These are phyloP conservation scores for Candida frijolesensis DNA, from an alignment of 1,139 yeast species.

Conservation along the genomic window DNA sequence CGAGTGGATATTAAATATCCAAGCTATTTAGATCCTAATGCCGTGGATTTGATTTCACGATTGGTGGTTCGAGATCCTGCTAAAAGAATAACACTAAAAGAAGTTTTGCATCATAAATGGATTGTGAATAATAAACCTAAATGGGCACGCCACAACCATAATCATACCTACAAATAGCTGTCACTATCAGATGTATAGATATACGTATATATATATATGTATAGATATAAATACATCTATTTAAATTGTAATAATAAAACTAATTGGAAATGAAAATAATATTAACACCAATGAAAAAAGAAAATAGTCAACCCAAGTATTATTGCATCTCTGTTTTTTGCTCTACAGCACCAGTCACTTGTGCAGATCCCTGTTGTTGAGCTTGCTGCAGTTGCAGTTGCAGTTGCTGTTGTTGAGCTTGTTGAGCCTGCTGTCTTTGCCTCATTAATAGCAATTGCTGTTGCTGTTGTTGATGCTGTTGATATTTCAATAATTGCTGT, in stretches of 20 bases:
- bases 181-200: background rate
- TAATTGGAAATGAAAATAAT: conserved; percentile 2
- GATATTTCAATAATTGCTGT: conserved; percentile 49
- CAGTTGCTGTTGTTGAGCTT: conserved; percentile 31
- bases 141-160: conserved; percentile 32
- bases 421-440: conserved; percentile 28
- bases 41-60: conserved; percentile 67
- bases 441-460: conserved; percentile 27
- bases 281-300: background rate
- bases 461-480: conserved; percentile 45
- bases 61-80: conserved; percentile 70
- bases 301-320: background rate
- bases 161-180: background rate
- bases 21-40: conserved; percentile 66
- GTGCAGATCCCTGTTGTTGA: background rate
- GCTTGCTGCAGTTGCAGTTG: conserved; percentile 4
- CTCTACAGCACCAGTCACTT: background rate
- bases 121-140: conserved; percentile 59
- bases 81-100: conserved; percentile 59
- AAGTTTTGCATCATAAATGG: conserved; percentile 83
- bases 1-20: conserved; percentile 79
- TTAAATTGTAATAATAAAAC: conserved; percentile 1
- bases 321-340: background rate
- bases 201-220: background rate
- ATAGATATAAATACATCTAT: background rate